Conservation (phyloP, 176 grass and related monocot genomes). For the Carex myosuroides region DNA sequence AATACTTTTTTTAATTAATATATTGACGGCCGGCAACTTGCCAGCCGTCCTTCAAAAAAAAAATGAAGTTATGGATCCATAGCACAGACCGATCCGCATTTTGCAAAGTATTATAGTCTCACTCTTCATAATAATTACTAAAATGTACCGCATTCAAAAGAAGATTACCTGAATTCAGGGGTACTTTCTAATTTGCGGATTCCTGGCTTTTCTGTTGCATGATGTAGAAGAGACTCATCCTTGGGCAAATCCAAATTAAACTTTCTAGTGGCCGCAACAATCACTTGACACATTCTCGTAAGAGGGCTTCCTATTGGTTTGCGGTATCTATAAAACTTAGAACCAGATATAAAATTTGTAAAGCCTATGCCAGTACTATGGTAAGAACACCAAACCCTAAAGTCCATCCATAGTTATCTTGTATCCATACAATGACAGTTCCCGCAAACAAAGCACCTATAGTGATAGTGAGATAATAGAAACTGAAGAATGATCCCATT, state of each 20-base stretch:
- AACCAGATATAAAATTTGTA: constrained; percentile 26
- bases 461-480: constrained; percentile 37
- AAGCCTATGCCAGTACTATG: constrained; percentile 31
- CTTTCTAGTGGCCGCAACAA: constrained; percentile 41
- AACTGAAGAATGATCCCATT: constrained; percentile 48
- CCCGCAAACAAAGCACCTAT: constrained; percentile 30
- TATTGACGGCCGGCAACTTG: too few species aligned
- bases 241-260: constrained; percentile 8
- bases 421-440: constrained; percentile 37
- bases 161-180: constrained; percentile 21
- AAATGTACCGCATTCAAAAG: not conserved
- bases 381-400: constrained; percentile 41
- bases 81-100: too few species aligned
- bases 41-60: too few species aligned
- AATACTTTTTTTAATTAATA: too few species aligned
- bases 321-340: constrained; percentile 34
- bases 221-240: constrained; percentile 28
- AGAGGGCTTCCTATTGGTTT: constrained; percentile 43
- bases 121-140: not conserved
- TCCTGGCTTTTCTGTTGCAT: not conserved
- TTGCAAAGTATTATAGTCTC: too few species aligned
- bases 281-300: constrained; percentile 34
- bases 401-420: constrained; percentile 42
- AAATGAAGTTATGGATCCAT: too few species aligned
- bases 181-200: constrained; percentile 26